phyloP scores from a whole-genome alignment of 192 early-diverging fungal genomes.

The Mycoemilia scoparia region DNA sequence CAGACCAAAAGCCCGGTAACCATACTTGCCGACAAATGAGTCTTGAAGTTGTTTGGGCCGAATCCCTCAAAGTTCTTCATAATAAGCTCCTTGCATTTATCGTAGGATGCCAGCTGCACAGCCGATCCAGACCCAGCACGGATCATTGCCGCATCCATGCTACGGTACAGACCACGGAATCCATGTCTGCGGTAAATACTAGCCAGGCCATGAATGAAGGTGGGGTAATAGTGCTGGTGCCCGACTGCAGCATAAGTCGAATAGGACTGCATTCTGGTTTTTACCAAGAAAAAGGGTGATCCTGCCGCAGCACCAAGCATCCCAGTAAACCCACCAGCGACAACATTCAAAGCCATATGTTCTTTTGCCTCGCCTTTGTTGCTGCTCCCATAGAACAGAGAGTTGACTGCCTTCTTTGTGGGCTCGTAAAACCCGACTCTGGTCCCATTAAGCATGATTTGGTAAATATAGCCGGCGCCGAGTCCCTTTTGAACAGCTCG shows the following conservation, averaged over 20 bases:
- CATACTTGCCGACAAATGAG: conserved; percentile 62
- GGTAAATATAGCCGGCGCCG: conserved; percentile 75
- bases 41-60: conserved; percentile 34
- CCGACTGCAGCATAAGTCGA: conserved; percentile 59
- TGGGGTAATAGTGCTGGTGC: conserved; percentile 66
- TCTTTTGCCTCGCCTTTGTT: conserved; percentile 12
- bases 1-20: conserved; percentile 72
- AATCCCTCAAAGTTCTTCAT: conserved; percentile 34
- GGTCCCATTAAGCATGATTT: conserved; percentile 81
- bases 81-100: conserved; percentile 50
- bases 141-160: conserved; percentile 74
- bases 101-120: conserved; percentile 82
- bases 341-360: conserved; percentile 40
- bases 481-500: conserved; percentile 76
- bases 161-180: conserved; percentile 64
- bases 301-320: conserved; percentile 63
- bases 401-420: conserved; percentile 36
- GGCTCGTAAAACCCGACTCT: conserved; percentile 87
- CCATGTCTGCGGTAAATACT: conserved; percentile 53
- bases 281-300: conserved; percentile 79
- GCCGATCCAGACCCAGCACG: conserved; percentile 73
- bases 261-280: conserved; percentile 68
- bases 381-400: conserved; percentile 16
- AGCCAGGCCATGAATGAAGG: conserved; percentile 42
- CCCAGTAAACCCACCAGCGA: conserved; percentile 58